Percentiles rank a stretch among this genome's conserved stretches.
phyloP scores from a whole-genome alignment of 23 red algal genomes.

The Pyropia haitanensis region DNA sequence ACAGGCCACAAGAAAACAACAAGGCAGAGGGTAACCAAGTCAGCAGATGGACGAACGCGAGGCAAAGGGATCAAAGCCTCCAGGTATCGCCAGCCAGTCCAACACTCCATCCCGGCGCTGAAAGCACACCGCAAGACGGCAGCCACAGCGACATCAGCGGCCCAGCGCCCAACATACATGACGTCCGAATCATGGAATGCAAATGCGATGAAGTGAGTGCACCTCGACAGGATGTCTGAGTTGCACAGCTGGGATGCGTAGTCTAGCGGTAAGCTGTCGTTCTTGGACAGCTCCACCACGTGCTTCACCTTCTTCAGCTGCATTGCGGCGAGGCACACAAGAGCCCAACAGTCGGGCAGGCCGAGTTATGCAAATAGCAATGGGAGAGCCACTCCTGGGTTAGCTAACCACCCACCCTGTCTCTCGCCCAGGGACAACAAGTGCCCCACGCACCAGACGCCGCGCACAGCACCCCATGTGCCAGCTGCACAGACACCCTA shows the following conservation, averaged over 20 bases:
- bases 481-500: too few relatives aligned
- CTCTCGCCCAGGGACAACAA: too few relatives aligned
- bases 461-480: too few relatives aligned
- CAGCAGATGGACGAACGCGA: background rate
- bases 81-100: background rate
- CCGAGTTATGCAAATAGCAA: too few relatives aligned
- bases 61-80: background rate
- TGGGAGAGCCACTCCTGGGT: too few relatives aligned
- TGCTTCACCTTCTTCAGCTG: slow-evolving; percentile 78
- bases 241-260: slow-evolving; percentile 89
- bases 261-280: slow-evolving; percentile 85
- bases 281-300: slow-evolving; percentile 93
- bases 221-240: slow-evolving; percentile 83
- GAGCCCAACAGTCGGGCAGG: background rate
- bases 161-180: slow-evolving; percentile 42
- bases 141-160: background rate
- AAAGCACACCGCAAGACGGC: background rate
- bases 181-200: slow-evolving; percentile 99
- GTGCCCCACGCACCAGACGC: too few relatives aligned
- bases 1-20: background rate
- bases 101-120: background rate
- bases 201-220: slow-evolving; percentile 94
- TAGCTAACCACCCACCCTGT: too few relatives aligned
- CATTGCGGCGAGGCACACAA: background rate
- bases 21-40: background rate